Percentiles rank a stretch among this genome's conserved stretches.
These are phyloP conservation scores for Mortierella alpina DNA, from an alignment of 192 early-diverging fungal species.

Conservation along the genomic window DNA sequence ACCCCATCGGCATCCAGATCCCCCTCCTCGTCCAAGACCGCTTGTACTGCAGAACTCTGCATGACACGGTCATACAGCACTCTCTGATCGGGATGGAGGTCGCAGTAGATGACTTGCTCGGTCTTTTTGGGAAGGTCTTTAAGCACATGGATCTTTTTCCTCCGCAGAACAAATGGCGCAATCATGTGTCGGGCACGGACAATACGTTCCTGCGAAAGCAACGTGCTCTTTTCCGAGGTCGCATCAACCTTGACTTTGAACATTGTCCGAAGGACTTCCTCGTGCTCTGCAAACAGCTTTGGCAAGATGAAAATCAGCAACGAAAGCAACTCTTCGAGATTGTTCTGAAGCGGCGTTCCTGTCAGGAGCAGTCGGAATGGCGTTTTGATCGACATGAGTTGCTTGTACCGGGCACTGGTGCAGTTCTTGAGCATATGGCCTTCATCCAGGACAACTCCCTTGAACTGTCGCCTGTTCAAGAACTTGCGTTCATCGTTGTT, in stretches of 20 bases:
- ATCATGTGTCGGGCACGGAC: constrained; percentile 84
- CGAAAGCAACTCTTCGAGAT: constrained; percentile 86
- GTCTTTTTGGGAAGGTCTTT: constrained; percentile 73
- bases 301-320: constrained; percentile 92
- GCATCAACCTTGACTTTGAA: constrained; percentile 69
- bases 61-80: constrained; percentile 65
- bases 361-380: constrained; percentile 80
- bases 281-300: constrained; percentile 71
- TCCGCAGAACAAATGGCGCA: constrained; percentile 88
- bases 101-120: constrained; percentile 62
- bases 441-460: constrained; percentile 87
- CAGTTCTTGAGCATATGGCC: constrained; percentile 95
- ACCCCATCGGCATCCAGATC: constrained; percentile 12
- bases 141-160: constrained; percentile 81
- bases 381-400: constrained; percentile 70
- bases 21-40: constrained; percentile 8
- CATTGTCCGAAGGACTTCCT: constrained; percentile 62
- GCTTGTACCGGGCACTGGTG: constrained; percentile 79
- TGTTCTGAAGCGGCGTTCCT: constrained; percentile 90
- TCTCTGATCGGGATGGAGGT: constrained; percentile 62
- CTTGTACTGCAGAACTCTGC: constrained; percentile 23
- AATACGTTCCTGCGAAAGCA: constrained; percentile 72
- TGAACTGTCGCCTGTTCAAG: constrained; percentile 70
- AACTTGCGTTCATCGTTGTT: constrained; percentile 78
- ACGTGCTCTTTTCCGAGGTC: constrained; percentile 44